Evolutionary conservation across 2,329 filamentous ascomycete species (phyloP).

Genomic region (Neofusicoccum umdonicola): DNA sequence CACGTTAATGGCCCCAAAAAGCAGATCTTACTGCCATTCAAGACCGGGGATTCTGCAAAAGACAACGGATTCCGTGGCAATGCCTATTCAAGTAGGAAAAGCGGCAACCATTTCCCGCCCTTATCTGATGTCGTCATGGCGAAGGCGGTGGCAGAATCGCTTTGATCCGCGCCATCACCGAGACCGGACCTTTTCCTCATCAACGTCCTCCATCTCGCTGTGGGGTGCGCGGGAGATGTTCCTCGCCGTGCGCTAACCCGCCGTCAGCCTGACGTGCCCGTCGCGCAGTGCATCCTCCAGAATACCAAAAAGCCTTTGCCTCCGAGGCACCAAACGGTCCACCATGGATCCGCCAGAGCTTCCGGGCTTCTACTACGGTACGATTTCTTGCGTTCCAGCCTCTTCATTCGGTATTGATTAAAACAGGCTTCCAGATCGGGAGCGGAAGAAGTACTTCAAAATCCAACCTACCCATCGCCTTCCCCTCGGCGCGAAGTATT

Average conservation of each 20-base stretch:
- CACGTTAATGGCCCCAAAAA: background rate
- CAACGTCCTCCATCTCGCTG: background rate
- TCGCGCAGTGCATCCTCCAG: background rate
- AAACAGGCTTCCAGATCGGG: conserved; percentile 32
- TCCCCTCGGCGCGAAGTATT: conserved; percentile 38
- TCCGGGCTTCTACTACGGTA: conserved; percentile 50
- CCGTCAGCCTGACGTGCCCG: background rate
- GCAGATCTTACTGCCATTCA: no score
- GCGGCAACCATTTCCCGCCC: background rate
- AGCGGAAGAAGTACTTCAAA: conserved; percentile 52
- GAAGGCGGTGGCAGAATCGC: background rate
- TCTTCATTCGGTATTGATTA: background rate
- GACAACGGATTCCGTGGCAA: no score
- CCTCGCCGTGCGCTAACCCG: background rate
- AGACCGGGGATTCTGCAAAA: no score
- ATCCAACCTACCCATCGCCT: conserved; percentile 41
- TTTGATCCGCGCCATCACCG: conserved; percentile 14
- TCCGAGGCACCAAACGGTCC: background rate
- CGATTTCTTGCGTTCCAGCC: background rate
- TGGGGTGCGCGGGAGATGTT: background rate
- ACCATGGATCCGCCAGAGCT: conserved; percentile 27
- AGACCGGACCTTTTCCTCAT: conserved; percentile 6
- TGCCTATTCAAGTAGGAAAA: background rate
- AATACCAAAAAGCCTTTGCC: background rate
- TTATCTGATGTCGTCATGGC: background rate